phyloP scores from a whole-genome alignment of 805 yeast genomes.

The Wickerhamiella alocasiicola region DNA sequence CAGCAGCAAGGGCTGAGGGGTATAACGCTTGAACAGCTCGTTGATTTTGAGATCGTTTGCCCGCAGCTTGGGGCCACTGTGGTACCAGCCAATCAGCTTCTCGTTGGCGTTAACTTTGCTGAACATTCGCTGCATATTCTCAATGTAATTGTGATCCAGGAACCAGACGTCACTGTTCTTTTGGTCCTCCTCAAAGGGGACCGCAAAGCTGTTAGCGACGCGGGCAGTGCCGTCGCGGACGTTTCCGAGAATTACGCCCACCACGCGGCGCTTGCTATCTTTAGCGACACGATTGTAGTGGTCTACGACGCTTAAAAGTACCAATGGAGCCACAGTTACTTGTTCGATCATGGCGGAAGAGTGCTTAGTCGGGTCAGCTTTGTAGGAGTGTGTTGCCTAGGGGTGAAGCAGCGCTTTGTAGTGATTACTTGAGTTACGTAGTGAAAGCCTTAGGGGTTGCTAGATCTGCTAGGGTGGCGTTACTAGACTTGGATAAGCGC shows the following conservation, averaged over 20 bases:
- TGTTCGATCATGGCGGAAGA: no score
- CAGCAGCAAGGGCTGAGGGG: slow-evolving; percentile 67
- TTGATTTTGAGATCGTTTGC: slow-evolving; percentile 84
- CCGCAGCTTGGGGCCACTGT: slow-evolving; percentile 86
- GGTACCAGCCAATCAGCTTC: slow-evolving; percentile 97
- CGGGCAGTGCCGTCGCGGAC: slow-evolving; percentile 42
- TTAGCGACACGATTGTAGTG: slow-evolving; percentile 83
- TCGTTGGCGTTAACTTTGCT: slow-evolving; percentile 96
- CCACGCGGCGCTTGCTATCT: slow-evolving; percentile 65
- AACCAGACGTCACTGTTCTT: slow-evolving; percentile 90
- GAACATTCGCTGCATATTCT: slow-evolving; percentile 95
- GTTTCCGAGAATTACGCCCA: slow-evolving; percentile 90
- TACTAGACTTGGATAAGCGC: no score
- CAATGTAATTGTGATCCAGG: slow-evolving; percentile 90
- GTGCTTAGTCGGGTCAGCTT: no score
- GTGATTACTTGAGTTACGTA: no score
- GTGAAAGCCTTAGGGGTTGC: no score
- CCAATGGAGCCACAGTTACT: slow-evolving; percentile 92
- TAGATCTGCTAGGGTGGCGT: no score
- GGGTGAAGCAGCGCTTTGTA: no score
- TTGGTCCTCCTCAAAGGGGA: slow-evolving; percentile 96
- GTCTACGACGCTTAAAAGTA: slow-evolving; percentile 84
- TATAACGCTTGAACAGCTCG: slow-evolving; percentile 74
- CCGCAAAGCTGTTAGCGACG: slow-evolving; percentile 87
- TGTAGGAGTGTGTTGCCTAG: no score